Base-by-base conservation (phyloP, 2,329 filamentous ascomycete genomes). In the Eutypa lata region DNA sequence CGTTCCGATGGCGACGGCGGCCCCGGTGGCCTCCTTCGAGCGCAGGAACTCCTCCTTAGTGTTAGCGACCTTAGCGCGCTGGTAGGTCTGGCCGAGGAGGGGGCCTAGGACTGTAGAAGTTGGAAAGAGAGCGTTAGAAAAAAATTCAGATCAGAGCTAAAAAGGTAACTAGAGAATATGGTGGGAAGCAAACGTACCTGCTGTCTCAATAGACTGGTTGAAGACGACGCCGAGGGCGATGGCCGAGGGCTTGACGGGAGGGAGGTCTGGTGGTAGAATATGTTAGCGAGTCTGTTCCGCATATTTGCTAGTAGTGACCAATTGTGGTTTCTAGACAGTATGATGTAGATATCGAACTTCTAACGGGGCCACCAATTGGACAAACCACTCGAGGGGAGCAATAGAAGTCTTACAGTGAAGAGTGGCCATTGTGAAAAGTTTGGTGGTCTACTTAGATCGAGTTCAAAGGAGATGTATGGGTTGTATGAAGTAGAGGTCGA, bases 211-310 rank as follows among this genome's bases (percentile, higher is more conserved):
- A 66, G 87, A 87, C 78, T 99, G 93, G 82, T 89, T 97, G 86
- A 97, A 99, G 74, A 91, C 78, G 58, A 92, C 94, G 76, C 94
- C 94, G 68, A 97, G 85, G 69, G 93, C 94, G 70, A 99, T 96
- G 68, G 94, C 93, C 70, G 92, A 97, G 65, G 94, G 94, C 88
- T 97, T 97, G 70, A 99, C 94, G 63, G 92, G 71, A 60, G 82
- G 82, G 33, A 85, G 77, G 68, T 84, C 80, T 83, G 54, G 24
- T 37, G 44, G 42, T 42, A 24, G n/a, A 16, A 7, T 38, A 14
- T 6, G 35, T 38, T 38, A 38, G 35, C n/a, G 14, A 7, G 31
- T 35, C 8, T 35, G 31, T 8, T 35, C 14, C 14, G 7, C 31
- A n/a, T n/a, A n/a, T n/a, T n/a, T n/a, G n/a, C n/a, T n/a, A n/a